A percentile compares a stretch with the other conserved stretches of the same genome.
These are phyloP conservation scores for Calonectria pseudoreteaudii DNA, from an alignment of 2,329 filamentous ascomycete genomes.

Conservation along the genomic window DNA sequence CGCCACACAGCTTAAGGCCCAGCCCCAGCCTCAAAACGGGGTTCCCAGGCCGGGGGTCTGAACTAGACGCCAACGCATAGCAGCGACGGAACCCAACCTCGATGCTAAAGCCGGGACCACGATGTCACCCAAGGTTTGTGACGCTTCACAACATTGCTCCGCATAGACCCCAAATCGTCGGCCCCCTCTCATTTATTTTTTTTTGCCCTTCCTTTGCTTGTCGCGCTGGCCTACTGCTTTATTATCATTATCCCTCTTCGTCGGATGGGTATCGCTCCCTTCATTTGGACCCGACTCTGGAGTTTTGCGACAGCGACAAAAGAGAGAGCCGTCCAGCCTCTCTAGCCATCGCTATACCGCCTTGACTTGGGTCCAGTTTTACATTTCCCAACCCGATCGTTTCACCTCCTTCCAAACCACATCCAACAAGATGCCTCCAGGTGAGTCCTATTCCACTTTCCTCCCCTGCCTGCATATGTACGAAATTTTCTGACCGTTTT, in stretches of 20 bases:
- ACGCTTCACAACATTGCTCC: slow-evolving; percentile 24
- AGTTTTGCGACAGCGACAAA: slow-evolving; percentile 31
- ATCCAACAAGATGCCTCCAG: slow-evolving; percentile 40
- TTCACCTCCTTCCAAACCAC: slow-evolving; percentile 8
- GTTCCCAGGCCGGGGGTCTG: slow-evolving; percentile 4
- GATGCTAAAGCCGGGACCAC: slow-evolving; percentile 21
- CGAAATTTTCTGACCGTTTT: not conserved
- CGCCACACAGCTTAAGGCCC: slow-evolving; percentile 11
- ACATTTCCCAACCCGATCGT: slow-evolving; percentile 17
- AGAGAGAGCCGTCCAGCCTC: slow-evolving; percentile 12
- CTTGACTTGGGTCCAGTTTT: slow-evolving; percentile 25
- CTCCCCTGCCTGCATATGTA: not conserved
- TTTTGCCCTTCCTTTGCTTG: not conserved
- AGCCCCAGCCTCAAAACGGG: slow-evolving; percentile 15
- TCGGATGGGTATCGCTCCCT: slow-evolving; percentile 35
- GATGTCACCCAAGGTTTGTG: slow-evolving; percentile 16
- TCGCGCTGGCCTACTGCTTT: not conserved
- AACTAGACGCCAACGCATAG: slow-evolving; percentile 12
- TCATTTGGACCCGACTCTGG: slow-evolving; percentile 26
- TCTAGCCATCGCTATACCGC: slow-evolving; percentile 31
- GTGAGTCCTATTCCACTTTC: slow-evolving; percentile 29
- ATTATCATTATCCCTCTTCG: not conserved
- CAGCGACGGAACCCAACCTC: slow-evolving; percentile 12
- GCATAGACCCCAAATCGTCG: slow-evolving; percentile 17
- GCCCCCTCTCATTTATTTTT: slow-evolving; percentile 9